phyloP scores from a whole-genome alignment of 352 stramenopile species.

The Phytophthora podocarpi region DNA sequence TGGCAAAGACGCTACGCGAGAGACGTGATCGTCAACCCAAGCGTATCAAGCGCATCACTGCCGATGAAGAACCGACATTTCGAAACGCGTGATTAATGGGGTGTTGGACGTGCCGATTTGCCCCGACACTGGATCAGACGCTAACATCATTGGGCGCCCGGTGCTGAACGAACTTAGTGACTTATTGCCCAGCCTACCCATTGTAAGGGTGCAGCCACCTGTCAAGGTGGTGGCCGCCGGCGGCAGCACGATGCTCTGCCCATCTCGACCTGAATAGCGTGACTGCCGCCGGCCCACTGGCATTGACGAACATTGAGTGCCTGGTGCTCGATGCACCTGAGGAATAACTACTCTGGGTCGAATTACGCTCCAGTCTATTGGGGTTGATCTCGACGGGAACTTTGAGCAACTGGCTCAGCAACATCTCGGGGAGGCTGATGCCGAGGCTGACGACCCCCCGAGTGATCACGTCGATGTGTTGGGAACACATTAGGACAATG shows the following conservation, averaged over 20 bases:
- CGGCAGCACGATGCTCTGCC: slow-evolving; percentile 3
- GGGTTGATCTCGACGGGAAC: slow-evolving; percentile 2
- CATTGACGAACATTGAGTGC: slow-evolving; percentile 8
- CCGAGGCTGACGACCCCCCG: slow-evolving; percentile 6
- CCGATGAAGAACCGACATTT: too few relatives aligned
- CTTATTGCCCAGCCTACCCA: neutral
- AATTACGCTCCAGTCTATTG: slow-evolving; percentile 8
- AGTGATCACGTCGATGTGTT: slow-evolving; percentile 4
- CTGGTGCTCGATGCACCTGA: slow-evolving; percentile 8
- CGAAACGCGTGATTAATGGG: too few relatives aligned
- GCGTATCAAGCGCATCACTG: too few relatives aligned
- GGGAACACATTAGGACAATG: neutral
- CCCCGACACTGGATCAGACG: too few relatives aligned
- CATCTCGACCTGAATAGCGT: slow-evolving; percentile 10
- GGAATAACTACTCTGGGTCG: slow-evolving; percentile 1
- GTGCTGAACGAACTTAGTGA: neutral
- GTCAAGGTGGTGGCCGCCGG: neutral
- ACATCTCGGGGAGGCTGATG: neutral
- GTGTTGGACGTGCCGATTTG: too few relatives aligned
- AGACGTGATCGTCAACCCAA: too few relatives aligned
- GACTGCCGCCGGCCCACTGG: slow-evolving; percentile 4
- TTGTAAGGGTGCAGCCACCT: neutral
- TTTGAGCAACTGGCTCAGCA: slow-evolving; percentile 22
- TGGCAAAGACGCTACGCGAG: too few relatives aligned
- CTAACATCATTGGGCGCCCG: slow-evolving; percentile 9